These are phyloP conservation scores for Exutisphaerella laricina DNA, from an alignment of 2,329 filamentous ascomycete species.

Conservation along the genomic window DNA sequence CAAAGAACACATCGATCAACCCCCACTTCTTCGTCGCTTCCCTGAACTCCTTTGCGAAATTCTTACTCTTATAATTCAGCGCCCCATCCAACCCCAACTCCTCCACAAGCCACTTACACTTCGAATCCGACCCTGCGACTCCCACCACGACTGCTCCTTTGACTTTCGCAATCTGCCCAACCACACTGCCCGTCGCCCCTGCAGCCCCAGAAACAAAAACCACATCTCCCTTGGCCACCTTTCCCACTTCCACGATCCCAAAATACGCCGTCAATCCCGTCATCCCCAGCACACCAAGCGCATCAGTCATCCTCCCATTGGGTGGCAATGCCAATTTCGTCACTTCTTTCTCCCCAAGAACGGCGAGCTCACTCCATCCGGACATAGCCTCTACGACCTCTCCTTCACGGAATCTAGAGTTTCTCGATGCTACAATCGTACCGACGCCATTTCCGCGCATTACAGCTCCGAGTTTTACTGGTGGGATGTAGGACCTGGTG, in stretches of 20 bases:
- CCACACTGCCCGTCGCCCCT: constrained; percentile 70
- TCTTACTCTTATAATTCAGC: constrained; percentile 62
- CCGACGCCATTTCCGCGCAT: constrained; percentile 38
- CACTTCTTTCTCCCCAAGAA: constrained; percentile 27
- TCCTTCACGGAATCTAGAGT: constrained; percentile 30
- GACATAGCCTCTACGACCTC: constrained; percentile 32
- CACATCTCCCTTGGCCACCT: constrained; percentile 63
- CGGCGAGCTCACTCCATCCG: constrained; percentile 40
- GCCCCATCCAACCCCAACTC: constrained; percentile 63
- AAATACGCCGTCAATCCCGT: constrained; percentile 73
- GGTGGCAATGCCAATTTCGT: constrained; percentile 21
- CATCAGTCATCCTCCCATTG: constrained; percentile 24
- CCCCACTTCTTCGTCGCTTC: constrained; percentile 51
- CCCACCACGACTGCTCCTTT: constrained; percentile 61
- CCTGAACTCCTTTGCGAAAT: constrained; percentile 56
- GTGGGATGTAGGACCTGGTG: constrained; percentile 43
- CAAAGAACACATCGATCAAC: constrained; percentile 59
- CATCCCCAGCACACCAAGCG: constrained; percentile 44
- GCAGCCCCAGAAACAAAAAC: constrained; percentile 75
- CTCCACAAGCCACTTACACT: constrained; percentile 59
- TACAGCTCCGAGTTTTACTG: constrained; percentile 38
- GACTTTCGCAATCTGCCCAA: constrained; percentile 71
- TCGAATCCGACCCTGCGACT: constrained; percentile 61
- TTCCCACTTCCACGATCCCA: constrained; percentile 63
- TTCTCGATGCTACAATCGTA: constrained; percentile 36